A percentile compares a stretch with the other conserved stretches of the same genome.
phyloP scores from a whole-genome alignment of 352 stramenopile genomes.

The Phytophthora foliorum region DNA sequence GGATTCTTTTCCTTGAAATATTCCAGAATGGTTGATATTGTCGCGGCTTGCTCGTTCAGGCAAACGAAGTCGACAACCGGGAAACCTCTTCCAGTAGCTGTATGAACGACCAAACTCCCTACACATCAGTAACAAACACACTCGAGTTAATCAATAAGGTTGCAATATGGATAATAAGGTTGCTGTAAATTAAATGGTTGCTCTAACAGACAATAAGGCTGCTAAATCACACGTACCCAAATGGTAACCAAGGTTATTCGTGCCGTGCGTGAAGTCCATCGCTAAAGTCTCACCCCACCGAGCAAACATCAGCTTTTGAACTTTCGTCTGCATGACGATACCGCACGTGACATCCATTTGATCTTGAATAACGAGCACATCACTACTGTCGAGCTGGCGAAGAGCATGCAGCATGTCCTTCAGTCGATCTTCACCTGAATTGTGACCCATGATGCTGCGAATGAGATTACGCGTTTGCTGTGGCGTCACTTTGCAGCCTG shows the following conservation, averaged over 20 bases:
- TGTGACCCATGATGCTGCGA: constrained; percentile 11
- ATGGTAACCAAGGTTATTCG: constrained; percentile 30
- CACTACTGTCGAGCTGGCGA: constrained; percentile 20
- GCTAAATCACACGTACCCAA: constrained; percentile 11
- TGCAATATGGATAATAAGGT: background rate
- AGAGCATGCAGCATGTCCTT: constrained; percentile 19
- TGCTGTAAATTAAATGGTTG: constrained; percentile 3
- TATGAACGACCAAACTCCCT: constrained; percentile 27
- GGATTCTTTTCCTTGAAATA: constrained; percentile 34
- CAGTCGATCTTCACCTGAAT: constrained; percentile 9
- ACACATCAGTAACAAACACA: background rate
- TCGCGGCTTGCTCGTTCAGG: constrained; percentile 24
- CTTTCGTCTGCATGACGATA: constrained; percentile 16
- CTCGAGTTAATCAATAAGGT: background rate
- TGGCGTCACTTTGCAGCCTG: constrained; percentile 13
- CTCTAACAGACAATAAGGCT: background rate
- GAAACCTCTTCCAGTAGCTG: constrained; percentile 21
- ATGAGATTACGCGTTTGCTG: constrained; percentile 23
- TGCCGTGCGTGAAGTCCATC: constrained; percentile 36
- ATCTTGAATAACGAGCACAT: constrained; percentile 24
- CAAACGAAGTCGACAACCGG: constrained; percentile 28
- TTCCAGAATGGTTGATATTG: constrained; percentile 9
- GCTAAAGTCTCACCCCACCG: constrained; percentile 19
- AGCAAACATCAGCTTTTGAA: constrained; percentile 28
- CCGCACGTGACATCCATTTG: constrained; percentile 20